Evolutionary conservation across 345 rosid species (phyloP).

Genomic region (Corymbia maculata): DNA sequence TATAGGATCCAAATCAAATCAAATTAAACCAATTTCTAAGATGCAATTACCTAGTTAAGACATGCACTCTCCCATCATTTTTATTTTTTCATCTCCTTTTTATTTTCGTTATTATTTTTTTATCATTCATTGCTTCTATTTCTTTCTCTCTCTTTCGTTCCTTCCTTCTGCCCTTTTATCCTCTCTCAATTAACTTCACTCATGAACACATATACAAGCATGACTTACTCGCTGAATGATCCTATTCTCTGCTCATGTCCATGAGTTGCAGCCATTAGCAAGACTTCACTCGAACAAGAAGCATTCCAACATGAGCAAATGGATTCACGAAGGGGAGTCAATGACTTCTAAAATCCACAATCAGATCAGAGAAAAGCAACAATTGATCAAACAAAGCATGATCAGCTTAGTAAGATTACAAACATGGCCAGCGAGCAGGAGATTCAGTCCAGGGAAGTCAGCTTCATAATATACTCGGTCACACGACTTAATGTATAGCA

Average conservation of each 20-base stretch:
- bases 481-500: not conserved
- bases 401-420: not conserved
- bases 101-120: not conserved
- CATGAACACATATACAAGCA: not conserved
- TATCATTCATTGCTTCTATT: not conserved
- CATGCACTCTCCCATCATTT: not conserved
- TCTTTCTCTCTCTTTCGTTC: not conserved
- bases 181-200: not conserved
- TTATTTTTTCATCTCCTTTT: not conserved
- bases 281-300: not conserved
- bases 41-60: not conserved
- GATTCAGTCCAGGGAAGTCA: not conserved
- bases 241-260: too few relatives aligned
- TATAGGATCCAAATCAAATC: not conserved
- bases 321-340: not conserved
- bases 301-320: not conserved
- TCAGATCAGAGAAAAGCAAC: not conserved
- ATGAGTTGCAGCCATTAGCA: not conserved
- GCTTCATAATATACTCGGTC: too few relatives aligned
- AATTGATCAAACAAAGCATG: not conserved
- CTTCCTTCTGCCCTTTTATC: not conserved
- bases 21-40: not conserved
- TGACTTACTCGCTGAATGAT: too few relatives aligned
- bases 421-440: not conserved
- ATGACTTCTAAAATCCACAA: not conserved